Conservation (phyloP, 768 basidiomycete genomes). For the Coprinellus micaceus region DNA sequence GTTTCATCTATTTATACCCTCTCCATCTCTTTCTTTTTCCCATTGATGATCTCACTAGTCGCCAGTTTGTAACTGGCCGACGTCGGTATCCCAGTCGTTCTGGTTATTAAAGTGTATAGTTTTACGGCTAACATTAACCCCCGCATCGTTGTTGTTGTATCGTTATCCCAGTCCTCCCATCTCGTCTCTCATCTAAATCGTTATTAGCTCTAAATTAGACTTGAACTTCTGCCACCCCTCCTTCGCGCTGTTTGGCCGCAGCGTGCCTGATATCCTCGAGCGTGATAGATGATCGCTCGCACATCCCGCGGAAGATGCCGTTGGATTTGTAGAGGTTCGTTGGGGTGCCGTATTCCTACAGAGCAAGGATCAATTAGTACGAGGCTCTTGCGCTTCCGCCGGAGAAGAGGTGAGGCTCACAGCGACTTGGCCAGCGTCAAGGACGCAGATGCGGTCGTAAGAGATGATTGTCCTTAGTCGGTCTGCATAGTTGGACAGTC, state of each 20-base stretch:
- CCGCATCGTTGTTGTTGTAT: too few species aligned
- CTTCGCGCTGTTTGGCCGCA: not conserved
- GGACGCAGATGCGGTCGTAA: slow-evolving; percentile 80
- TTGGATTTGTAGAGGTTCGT: slow-evolving; percentile 51
- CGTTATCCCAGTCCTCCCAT: too few species aligned
- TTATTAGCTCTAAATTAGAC: too few species aligned
- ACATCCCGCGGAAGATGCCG: slow-evolving; percentile 85
- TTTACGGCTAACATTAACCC: too few species aligned
- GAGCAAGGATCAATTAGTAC: not conserved
- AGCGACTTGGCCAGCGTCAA: slow-evolving; percentile 6
- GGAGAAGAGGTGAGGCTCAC: not conserved
- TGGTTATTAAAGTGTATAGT: too few species aligned
- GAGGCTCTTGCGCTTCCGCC: too few species aligned
- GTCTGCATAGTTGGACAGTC: slow-evolving; percentile 38
- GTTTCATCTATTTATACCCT: not conserved
- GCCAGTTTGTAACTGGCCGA: too few species aligned
- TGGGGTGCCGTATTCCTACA: slow-evolving; percentile 80
- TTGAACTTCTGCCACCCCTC: not conserved
- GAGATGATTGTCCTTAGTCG: slow-evolving; percentile 83
- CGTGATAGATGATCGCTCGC: slow-evolving; percentile 74
- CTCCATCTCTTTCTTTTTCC: not conserved
- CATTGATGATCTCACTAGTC: not conserved
- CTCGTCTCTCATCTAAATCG: too few species aligned
- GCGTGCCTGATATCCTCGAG: slow-evolving; percentile 61
- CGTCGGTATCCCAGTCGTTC: too few species aligned